Base-by-base conservation (phyloP, 495 filamentous ascomycete genomes). In the Lichenothelia convexa region DNA sequence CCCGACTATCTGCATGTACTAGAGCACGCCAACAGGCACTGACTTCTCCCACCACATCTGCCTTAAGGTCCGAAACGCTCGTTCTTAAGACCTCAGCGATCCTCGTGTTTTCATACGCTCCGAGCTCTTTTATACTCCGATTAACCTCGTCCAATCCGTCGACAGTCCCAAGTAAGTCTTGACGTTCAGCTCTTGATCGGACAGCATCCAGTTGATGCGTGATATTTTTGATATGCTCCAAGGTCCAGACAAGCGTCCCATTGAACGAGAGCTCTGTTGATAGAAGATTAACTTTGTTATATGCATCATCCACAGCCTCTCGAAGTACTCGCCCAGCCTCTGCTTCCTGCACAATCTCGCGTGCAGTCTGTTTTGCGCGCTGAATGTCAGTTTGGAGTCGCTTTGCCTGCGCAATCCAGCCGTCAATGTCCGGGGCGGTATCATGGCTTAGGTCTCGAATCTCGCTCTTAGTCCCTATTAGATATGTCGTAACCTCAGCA, bases 401-500 rank as follows among this genome's bases (percentile, higher is more conserved):
- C 51, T 78, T 78, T 21, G 84, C 82, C 53, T 86, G 80, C 16
- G 63, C 54, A 38, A 89, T 78, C 86, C 86, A 94, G 41, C 71
- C 63, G 48, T 82, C 75, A 43, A 89, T 75, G 48, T 89, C 79
- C 16, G 76, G 70, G 30, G 74, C 73, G 27, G 71, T 77, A 31
- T 78, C 70, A 26, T 70, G 68, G 61, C 83, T 87, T 26, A 81
- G 64, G 18, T 60, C 53, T 35, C 72, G 75, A 26, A 93, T 76
- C 40, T 83, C 72, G 38, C 62, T 60, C 78, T 84, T 44, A 43
- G 7, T 6, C 3, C 5, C n/a, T 3, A 9, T 21, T 5, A n/a
- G n/a, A n/a, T n/a, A n/a, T n/a, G n/a, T n/a, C n/a, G n/a, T n/a
- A n/a, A n/a, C n/a, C n/a, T n/a, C n/a, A n/a, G n/a, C n/a, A n/a